A percentile compares a stretch with the other conserved stretches of the same genome.
These are phyloP conservation scores for Blumeria hordei DNA, from an alignment of 2,329 filamentous ascomycete species.

Conservation along the genomic window DNA sequence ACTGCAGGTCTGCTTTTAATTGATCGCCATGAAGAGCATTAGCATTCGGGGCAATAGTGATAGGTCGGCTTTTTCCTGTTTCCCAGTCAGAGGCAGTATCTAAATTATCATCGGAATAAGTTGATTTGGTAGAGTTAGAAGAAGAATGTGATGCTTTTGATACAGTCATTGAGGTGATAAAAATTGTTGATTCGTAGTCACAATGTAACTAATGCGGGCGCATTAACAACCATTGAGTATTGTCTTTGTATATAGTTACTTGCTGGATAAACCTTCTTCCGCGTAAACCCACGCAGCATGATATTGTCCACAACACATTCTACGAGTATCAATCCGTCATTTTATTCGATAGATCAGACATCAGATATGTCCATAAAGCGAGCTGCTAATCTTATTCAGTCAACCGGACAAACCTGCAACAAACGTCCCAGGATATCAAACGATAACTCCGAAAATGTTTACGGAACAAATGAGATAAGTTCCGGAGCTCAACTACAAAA, in stretches of 20 bases:
- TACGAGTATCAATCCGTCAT: background rate
- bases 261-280: too few relatives aligned
- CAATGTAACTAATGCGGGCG: too few relatives aligned
- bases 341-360: background rate
- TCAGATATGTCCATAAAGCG: slow-evolving; percentile 5
- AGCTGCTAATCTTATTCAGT: slow-evolving; percentile 8
- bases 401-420: slow-evolving; percentile 13
- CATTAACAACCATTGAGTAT: too few relatives aligned
- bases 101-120: too few relatives aligned
- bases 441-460: slow-evolving; percentile 7
- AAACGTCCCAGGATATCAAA: slow-evolving; percentile 21
- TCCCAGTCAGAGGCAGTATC: slow-evolving; percentile 7
- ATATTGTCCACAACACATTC: background rate
- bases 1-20: slow-evolving; percentile 4
- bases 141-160: too few relatives aligned
- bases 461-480: slow-evolving; percentile 31
- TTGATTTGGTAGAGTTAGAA: too few relatives aligned
- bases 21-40: slow-evolving; percentile 9
- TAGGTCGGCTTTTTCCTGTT: slow-evolving; percentile 8
- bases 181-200: too few relatives aligned
- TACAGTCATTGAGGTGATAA: too few relatives aligned
- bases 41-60: slow-evolving; percentile 9
- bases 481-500: slow-evolving; percentile 42
- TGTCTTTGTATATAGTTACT: too few relatives aligned
- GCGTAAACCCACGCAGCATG: background rate